phyloP scores from a whole-genome alignment of 2,329 filamentous ascomycete species.

The Lomentospora prolificans region DNA sequence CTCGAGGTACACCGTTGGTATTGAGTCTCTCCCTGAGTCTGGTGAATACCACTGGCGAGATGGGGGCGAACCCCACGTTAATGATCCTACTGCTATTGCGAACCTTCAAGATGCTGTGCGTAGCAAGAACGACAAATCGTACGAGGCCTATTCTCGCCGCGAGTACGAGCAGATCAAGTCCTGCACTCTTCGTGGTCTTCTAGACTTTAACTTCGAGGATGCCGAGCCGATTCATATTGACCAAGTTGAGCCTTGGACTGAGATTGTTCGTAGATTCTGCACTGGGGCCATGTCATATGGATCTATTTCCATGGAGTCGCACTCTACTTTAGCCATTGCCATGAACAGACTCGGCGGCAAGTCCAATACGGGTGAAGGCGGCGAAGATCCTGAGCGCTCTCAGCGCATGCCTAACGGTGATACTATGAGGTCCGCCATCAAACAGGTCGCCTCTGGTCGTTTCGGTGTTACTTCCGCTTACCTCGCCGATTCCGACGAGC shows the following conservation, averaged over 20 bases:
- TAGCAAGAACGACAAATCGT: constrained; percentile 96
- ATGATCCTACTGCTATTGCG: constrained; percentile 88
- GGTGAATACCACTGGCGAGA: constrained; percentile 99
- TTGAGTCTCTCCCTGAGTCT: constrained; percentile 78
- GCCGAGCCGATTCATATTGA: constrained; percentile 80
- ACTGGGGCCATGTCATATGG: constrained; percentile 98
- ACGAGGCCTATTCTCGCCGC: constrained; percentile 87
- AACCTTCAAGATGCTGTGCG: constrained; percentile 96
- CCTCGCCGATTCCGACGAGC: constrained; percentile 85
- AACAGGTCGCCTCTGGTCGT: constrained; percentile 90
- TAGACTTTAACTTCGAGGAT: constrained; percentile 94
- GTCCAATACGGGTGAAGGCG: constrained; percentile 95
- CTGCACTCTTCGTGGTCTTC: constrained; percentile 84
- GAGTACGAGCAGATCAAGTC: constrained; percentile 96
- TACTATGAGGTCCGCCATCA: constrained; percentile 94
- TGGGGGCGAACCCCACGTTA: constrained; percentile 88
- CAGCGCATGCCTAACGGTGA: constrained; percentile 82
- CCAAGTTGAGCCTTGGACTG: constrained; percentile 95
- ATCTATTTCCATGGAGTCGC: constrained; percentile 96
- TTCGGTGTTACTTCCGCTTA: constrained; percentile 96
- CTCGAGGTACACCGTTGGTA: constrained; percentile 62
- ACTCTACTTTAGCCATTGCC: constrained; percentile 88
- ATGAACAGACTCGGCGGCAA: constrained; percentile 97
- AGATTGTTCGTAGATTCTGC: constrained; percentile 92
- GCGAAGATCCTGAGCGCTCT: constrained; percentile 87